Percentiles rank a stretch among this genome's conserved stretches.
Conservation (phyloP, 805 yeast genomes). For the Yamadazyma insecticola region DNA sequence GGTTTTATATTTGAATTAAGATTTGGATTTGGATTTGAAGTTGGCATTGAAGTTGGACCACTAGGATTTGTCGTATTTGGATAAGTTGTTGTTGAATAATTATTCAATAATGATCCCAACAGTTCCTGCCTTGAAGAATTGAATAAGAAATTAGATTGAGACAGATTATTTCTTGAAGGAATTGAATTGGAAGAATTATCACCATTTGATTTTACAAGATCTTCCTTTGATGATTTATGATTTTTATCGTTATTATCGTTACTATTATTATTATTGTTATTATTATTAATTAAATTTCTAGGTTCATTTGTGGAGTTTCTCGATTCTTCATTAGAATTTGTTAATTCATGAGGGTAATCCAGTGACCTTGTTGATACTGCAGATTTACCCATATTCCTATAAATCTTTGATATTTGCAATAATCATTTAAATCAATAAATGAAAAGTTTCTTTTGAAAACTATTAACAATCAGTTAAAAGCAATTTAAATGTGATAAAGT, state of each 20-base stretch:
- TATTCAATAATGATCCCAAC: slow-evolving; percentile 21
- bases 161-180: slow-evolving; percentile 7
- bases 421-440: no score
- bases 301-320: no score
- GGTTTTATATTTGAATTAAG: slow-evolving; percentile 1
- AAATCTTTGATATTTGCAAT: no score
- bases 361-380: slow-evolving; percentile 9
- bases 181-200: no score
- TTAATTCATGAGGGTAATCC: neutral
- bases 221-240: neutral
- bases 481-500: no score
- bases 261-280: neutral
- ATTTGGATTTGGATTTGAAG: neutral
- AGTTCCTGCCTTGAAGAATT: slow-evolving; percentile 25
- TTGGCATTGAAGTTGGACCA: neutral
- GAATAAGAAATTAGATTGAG: slow-evolving; percentile 18
- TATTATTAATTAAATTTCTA: no score
- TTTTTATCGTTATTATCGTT: neutral
- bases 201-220: no score
- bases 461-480: no score
- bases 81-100: slow-evolving; percentile 12
- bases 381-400: slow-evolving; percentile 14
- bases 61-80: slow-evolving; percentile 1
- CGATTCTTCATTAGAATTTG: no score
- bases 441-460: no score